Evolutionary conservation across 73 alveolate species (phyloP).

Genomic region (Blepharisma stoltei): DNA sequence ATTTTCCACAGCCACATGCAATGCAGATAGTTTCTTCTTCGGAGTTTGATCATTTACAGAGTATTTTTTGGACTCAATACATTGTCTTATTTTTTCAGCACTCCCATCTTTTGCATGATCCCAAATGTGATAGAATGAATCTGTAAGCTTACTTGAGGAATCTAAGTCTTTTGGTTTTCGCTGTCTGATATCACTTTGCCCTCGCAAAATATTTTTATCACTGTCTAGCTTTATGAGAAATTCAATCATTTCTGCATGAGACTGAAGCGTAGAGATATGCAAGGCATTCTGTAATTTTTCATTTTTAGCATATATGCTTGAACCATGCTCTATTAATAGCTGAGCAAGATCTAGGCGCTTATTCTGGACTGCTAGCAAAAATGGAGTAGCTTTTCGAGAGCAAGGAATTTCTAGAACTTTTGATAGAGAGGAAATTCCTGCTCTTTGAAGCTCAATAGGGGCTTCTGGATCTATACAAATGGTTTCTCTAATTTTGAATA

Average conservation of each 20-base stretch:
- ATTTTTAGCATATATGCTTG: constrained; percentile 6
- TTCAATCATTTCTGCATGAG: neutral
- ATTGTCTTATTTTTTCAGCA: neutral
- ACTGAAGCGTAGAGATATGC: neutral
- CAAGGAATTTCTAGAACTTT: constrained; percentile 7
- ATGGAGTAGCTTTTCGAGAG: constrained; percentile 24
- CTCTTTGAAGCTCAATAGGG: neutral
- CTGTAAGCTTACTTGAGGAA: neutral
- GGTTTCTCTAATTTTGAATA: neutral
- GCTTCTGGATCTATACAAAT: neutral
- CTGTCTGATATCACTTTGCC: constrained; percentile 19
- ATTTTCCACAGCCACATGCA: constrained; percentile 26
- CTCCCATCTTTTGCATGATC: constrained; percentile 15
- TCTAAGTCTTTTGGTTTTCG: constrained; percentile 14
- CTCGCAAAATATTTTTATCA: constrained; percentile 25
- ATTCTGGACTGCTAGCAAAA: constrained; percentile 8
- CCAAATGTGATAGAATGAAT: neutral
- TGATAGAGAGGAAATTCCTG: neutral
- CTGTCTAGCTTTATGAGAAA: constrained; percentile 1
- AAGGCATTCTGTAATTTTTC: constrained; percentile 20
- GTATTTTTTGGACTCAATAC: neutral
- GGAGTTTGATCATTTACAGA: constrained; percentile 22
- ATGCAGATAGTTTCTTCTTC: neutral
- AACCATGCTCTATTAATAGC: neutral
- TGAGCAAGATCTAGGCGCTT: neutral